phyloP scores from a whole-genome alignment of 768 basidiomycete genomes.

The Holtermanniella nyarrowii region DNA sequence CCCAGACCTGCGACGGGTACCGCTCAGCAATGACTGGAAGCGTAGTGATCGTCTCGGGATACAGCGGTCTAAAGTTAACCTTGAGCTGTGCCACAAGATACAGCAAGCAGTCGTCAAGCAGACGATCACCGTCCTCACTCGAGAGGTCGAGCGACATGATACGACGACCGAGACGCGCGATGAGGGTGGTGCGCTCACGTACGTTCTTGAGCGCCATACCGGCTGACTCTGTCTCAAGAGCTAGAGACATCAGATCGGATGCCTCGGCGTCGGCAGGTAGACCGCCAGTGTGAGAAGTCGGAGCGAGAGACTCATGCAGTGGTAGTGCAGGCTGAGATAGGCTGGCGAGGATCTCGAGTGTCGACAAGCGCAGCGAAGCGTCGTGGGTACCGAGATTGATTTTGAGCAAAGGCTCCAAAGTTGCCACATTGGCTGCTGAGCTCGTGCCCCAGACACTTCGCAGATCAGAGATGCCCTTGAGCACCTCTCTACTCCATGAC shows the following conservation, averaged over 20 bases:
- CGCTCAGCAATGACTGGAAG: conserved; percentile 49
- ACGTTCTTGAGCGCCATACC: conserved; percentile 67
- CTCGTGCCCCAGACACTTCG: neutral
- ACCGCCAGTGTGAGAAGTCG: neutral
- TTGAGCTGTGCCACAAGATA: conserved; percentile 63
- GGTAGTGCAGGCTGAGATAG: conserved; percentile 4
- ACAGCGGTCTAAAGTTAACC: conserved; percentile 81
- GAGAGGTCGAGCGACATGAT: conserved; percentile 15
- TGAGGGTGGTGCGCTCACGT: conserved; percentile 70
- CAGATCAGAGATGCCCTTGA: conserved; percentile 7
- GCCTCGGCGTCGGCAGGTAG: neutral
- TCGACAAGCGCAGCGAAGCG: conserved; percentile 52
- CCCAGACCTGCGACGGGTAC: conserved; percentile 68
- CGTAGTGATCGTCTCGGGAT: conserved; percentile 67
- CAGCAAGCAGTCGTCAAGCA: conserved; percentile 6
- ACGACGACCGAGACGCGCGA: conserved; percentile 54
- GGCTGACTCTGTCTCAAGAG: conserved; percentile 70
- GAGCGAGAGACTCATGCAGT: neutral
- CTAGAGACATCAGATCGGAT: conserved; percentile 36
- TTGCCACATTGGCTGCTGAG: neutral
- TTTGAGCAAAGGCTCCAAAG: conserved; percentile 41
- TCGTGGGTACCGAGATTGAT: conserved; percentile 62
- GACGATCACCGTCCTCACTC: neutral
- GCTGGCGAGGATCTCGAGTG: conserved; percentile 44
- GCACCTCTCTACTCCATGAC: conserved; percentile 29